Conservation (phyloP, 169 alveolate genomes). For the Eimeria necatrix region DNA sequence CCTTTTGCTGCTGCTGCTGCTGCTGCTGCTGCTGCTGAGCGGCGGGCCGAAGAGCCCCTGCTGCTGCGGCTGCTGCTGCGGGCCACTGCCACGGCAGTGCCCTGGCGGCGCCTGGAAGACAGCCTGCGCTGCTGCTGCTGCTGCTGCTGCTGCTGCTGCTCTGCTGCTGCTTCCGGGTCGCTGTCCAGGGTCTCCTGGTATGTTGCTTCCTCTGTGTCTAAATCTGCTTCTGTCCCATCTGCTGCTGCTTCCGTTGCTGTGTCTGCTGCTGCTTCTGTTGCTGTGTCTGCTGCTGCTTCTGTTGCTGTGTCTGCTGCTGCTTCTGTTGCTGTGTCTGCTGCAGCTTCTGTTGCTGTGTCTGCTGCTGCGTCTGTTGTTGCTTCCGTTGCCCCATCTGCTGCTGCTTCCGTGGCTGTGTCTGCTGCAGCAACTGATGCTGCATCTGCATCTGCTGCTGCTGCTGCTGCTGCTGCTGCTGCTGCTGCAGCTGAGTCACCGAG, state of each 20-base stretch:
- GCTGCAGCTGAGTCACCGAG: slow-evolving; percentile 28
- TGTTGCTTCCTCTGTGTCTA: slow-evolving; percentile 40
- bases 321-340: neutral
- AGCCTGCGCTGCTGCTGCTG: slow-evolving; percentile 69
- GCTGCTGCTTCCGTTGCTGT: neutral
- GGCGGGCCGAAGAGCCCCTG: slow-evolving; percentile 40
- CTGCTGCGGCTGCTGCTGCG: slow-evolving; percentile 69
- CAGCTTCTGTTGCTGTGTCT: neutral
- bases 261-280: neutral
- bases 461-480: neutral
- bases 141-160: slow-evolving; percentile 35
- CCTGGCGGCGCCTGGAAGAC: slow-evolving; percentile 30
- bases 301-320: neutral
- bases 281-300: neutral
- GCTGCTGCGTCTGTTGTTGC: slow-evolving; percentile 30
- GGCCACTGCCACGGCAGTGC: neutral
- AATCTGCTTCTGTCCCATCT: slow-evolving; percentile 18
- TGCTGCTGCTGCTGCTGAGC: slow-evolving; percentile 43
- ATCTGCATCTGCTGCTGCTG: slow-evolving; percentile 24
- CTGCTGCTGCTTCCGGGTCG: slow-evolving; percentile 34
- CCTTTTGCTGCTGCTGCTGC: slow-evolving; percentile 33
- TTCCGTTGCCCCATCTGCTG: neutral
- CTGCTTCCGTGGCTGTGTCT: neutral
- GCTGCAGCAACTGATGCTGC: slow-evolving; percentile 47
- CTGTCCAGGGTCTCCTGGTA: slow-evolving; percentile 38